Evolutionary conservation across 495 filamentous ascomycete genomes (phyloP).

Genomic region (Acidiella bohemica): DNA sequence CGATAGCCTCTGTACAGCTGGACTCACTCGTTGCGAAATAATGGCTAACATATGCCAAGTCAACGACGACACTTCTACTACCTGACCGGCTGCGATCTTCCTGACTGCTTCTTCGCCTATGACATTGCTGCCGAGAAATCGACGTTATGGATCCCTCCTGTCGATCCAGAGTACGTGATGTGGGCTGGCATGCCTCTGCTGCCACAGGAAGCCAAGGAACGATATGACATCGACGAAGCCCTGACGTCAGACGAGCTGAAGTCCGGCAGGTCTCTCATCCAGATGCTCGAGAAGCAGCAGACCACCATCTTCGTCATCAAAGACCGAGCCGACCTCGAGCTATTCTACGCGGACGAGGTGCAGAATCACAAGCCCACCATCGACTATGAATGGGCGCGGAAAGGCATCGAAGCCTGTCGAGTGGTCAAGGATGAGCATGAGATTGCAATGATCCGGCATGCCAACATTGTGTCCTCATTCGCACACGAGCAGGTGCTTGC

Average conservation of each 20-base stretch:
- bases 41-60: conserved; percentile 28
- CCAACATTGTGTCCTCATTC: conserved; percentile 64
- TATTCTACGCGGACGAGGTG: conserved; percentile 45
- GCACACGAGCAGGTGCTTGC: conserved; percentile 62
- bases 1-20: too few species aligned
- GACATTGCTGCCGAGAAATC: conserved; percentile 55
- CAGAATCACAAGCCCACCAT: conserved; percentile 5
- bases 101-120: conserved; percentile 74
- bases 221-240: conserved; percentile 74
- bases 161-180: conserved; percentile 80
- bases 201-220: conserved; percentile 52
- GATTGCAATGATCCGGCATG: conserved; percentile 66
- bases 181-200: conserved; percentile 86
- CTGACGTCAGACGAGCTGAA: conserved; percentile 57
- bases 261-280: conserved; percentile 26
- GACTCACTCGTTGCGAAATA: too few species aligned
- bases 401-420: conserved; percentile 62
- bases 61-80: conserved; percentile 95
- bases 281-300: conserved; percentile 18
- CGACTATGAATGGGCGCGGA: conserved; percentile 47
- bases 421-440: conserved; percentile 78
- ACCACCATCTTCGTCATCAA: conserved; percentile 53
- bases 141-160: conserved; percentile 84
- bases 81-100: conserved; percentile 70
- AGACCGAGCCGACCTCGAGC: conserved; percentile 50